Conservation (phyloP, 768 basidiomycete genomes). For the Amanita polypyramis region DNA sequence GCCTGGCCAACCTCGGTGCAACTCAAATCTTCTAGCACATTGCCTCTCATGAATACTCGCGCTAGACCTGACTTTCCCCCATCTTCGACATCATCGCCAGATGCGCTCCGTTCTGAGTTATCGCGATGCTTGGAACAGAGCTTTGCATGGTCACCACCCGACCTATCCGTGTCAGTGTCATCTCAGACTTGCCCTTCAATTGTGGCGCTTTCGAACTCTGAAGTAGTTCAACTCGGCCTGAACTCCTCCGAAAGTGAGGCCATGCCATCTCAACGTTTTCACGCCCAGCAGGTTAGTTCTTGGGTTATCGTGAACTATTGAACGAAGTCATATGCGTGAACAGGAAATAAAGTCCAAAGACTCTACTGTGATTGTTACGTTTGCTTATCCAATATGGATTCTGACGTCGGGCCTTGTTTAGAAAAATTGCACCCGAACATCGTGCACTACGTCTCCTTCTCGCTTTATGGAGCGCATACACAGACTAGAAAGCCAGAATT, state of each 20-base stretch:
- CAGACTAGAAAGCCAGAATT: neutral
- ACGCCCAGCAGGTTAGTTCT: neutral
- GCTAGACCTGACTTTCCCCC: neutral
- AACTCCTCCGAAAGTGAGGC: neutral
- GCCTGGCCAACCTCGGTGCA: neutral
- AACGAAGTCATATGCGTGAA: neutral
- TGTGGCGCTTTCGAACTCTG: constrained; percentile 3
- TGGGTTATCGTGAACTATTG: neutral
- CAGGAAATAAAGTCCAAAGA: neutral
- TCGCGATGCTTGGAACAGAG: neutral
- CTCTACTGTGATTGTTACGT: neutral
- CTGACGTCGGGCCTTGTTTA: neutral
- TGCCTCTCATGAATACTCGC: neutral
- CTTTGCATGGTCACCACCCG: constrained; percentile 1
- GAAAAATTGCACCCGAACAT: neutral
- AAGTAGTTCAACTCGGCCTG: constrained; percentile 3
- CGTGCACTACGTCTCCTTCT: neutral
- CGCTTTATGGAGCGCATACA: neutral
- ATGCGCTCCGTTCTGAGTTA: neutral
- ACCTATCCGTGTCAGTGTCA: constrained; percentile 4
- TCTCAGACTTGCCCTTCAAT: constrained; percentile 5
- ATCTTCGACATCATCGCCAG: neutral
- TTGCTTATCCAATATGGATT: neutral
- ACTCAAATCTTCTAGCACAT: neutral
- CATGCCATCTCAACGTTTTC: neutral